These are phyloP conservation scores for Vigna radiata DNA, from an alignment of 306 rosid genomes.

Conservation along the genomic window DNA sequence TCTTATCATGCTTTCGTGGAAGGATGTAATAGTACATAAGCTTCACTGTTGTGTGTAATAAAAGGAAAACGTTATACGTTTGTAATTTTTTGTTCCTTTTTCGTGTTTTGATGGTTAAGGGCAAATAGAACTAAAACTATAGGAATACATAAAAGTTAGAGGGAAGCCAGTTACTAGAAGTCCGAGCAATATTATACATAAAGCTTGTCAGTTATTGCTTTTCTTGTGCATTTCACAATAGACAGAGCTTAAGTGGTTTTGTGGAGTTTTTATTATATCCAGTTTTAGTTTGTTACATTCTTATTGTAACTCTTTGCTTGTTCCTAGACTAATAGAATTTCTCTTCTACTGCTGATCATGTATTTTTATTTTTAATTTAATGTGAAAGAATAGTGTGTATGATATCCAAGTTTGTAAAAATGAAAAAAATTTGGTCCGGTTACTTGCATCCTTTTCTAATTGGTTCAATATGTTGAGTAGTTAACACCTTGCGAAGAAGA, in stretches of 20 bases:
- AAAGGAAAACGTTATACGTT: background rate
- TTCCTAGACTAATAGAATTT: background rate
- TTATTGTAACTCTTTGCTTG: background rate
- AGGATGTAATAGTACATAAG: background rate
- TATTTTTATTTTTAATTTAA: slow-evolving; percentile 6
- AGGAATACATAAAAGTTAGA: slow-evolving; percentile 8
- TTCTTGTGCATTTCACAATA: background rate
- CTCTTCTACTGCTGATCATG: slow-evolving; percentile 2
- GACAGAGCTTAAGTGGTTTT: slow-evolving; percentile 1
- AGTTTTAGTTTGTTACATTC: background rate
- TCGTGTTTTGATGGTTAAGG: background rate
- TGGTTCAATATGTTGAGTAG: slow-evolving; percentile 80
- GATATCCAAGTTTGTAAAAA: slow-evolving; percentile 34
- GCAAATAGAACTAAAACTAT: slow-evolving; percentile 1
- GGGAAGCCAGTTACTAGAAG: background rate
- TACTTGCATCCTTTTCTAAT: slow-evolving; percentile 61
- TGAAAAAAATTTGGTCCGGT: slow-evolving; percentile 36
- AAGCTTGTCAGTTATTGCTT: background rate
- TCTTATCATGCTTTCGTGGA: background rate
- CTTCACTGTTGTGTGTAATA: slow-evolving; percentile 15
- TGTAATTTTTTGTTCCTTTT: background rate
- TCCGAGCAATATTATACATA: background rate
- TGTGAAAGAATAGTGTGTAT: slow-evolving; percentile 29
- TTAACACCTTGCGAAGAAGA: slow-evolving; percentile 86
- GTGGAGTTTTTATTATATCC: background rate